phyloP scores from a whole-genome alignment of 257 asterid genomes.

The Plantago elongata region DNA sequence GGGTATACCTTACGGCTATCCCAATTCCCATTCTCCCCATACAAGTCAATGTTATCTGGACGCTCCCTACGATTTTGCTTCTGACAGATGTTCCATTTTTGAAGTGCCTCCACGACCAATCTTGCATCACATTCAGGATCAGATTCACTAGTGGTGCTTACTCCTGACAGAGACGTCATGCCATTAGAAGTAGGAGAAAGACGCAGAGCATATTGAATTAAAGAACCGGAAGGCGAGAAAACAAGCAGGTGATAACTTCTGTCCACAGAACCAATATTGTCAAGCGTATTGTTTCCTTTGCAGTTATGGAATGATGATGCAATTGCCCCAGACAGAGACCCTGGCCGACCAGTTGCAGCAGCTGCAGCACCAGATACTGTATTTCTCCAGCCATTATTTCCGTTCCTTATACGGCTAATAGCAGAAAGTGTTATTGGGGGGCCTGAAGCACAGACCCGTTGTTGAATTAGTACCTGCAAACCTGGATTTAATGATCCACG shows the following conservation, averaged over 20 bases:
- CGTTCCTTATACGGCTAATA: constrained; percentile 62
- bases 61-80: constrained; percentile 53
- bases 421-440: constrained; percentile 44
- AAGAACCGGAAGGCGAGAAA: constrained; percentile 75
- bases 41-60: constrained; percentile 50
- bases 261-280: constrained; percentile 36
- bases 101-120: constrained; percentile 57
- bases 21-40: constrained; percentile 51
- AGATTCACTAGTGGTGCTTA: constrained; percentile 33
- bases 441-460: constrained; percentile 39
- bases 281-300: constrained; percentile 31
- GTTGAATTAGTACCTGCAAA: constrained; percentile 46
- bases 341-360: constrained; percentile 60
- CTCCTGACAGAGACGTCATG: constrained; percentile 28
- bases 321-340: constrained; percentile 51
- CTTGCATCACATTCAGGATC: constrained; percentile 40
- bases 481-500: constrained; percentile 38
- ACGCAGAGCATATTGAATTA: constrained; percentile 62
- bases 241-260: constrained; percentile 56
- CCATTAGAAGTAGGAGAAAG: constrained; percentile 47
- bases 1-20: constrained; percentile 71
- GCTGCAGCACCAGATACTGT: constrained; percentile 83
- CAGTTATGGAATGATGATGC: constrained; percentile 63
- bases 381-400: constrained; percentile 58
- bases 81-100: constrained; percentile 80